Evolutionary conservation across 139 green algal species (phyloP), one percentile per base, ranked within the genome.

Genomic region (Picocystis salinarum): DNA sequence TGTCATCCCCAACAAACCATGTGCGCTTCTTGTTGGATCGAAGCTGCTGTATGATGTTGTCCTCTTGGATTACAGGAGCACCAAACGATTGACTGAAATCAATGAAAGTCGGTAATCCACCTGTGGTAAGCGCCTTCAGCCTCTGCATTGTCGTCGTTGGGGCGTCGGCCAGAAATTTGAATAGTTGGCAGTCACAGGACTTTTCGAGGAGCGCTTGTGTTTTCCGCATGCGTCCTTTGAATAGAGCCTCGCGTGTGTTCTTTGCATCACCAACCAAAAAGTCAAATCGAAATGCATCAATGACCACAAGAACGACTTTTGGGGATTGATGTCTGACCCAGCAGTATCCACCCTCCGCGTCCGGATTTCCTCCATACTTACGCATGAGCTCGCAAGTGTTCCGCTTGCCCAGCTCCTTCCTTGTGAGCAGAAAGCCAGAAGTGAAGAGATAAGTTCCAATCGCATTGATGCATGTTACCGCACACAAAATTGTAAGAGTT

Each of bases 101-200:
- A 24, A 95, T 59, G 34, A 96, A 96, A 2, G 85, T 93, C 4
- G 86, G 86, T 28, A 96, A 55, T 9, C 75, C 66, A 9, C 85
- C 85, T 53, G 77, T 60, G 39, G 28, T 19, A 18, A 85, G 52
- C 9, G 56, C 67, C 36, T 91, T 93, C 6, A 94, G 52, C 3
- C 80, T 53, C 63, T 87, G 83, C 57, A 79, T 78, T 20, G 84
- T 95, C 25, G 80, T 88, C 22, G 84, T 94, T 19, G 84, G 84
- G 1, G 84, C 71, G 44, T 94, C 81, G 3, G 82, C 82, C 18
- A 89, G 55, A 40, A 93, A 94, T 11, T 54, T 53, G 3, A 52
- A 23, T 1, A 67, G 33, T 20, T n/a, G n/a, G n/a, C n/a, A n/a
- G n/a, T n/a, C n/a, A n/a, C n/a, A n/a, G n/a, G n/a, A n/a, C n/a